Evolutionary conservation across 768 basidiomycete genomes (phyloP), one percentile per base, ranked within the genome.

Genomic region (Naganishia vishniacii): DNA sequence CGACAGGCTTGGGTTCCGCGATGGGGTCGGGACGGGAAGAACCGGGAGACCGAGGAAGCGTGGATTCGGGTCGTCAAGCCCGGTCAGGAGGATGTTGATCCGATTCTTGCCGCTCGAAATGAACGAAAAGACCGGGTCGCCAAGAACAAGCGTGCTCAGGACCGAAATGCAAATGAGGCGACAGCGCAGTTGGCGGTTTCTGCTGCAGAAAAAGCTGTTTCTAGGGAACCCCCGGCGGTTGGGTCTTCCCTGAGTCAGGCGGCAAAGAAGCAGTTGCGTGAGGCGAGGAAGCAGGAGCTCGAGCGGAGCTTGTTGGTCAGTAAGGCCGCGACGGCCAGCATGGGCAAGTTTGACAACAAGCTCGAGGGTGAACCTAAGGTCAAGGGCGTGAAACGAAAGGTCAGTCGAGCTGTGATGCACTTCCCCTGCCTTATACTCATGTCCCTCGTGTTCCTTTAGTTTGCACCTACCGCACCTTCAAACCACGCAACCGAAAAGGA

Each of bases 1-100:
- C 84, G 82, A 73, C 91, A 95, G 77, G 88, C 88, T 18, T 98
- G 89, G 88, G 88, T 93, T 4, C 82, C 86, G 64, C 81, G 89
- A 47, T 98, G 93, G 93, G 93, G 95, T 0, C 83, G 83, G 60
- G 79, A 74, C 60, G 80, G 91, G 8, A 91, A 90, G 81, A 98
- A 97, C 74, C 92, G 84, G 80, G 83, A 90, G 67, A 77, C 78
- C 20, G 91, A 95, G 79, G 83, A 83, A 7, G 88, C 91, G 75
- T 98, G 94, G 93, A 82, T 94, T 63, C 85, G 88, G 56, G 92
- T 93, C 77, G 88, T 99, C 48, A 89, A 89, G 71, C 80, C 81
- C 46, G 85, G 91, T 73, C 89, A 89, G 71, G 81, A 84, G 64
- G 88, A 90, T 71, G 80, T 82, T 65, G 87, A 99, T 72, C 93